phyloP scores from a whole-genome alignment of 164 flowering plant genomes.

The Macadamia tetraphylla region DNA sequence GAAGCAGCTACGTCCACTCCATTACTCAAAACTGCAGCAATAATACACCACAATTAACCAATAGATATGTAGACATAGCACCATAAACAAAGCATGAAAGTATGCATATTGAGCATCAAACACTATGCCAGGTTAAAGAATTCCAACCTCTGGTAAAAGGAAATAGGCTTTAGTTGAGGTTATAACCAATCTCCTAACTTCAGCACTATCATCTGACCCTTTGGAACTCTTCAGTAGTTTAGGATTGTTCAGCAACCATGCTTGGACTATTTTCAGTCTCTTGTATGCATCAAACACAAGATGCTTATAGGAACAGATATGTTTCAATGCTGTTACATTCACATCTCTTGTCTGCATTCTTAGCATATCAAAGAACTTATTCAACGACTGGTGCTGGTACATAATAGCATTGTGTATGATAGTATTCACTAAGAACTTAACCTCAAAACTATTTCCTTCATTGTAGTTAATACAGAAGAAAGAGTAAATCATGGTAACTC shows the following conservation, averaged over 20 bases:
- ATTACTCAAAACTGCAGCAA: too few species aligned
- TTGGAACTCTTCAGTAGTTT: conserved; percentile 36
- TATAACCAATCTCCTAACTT: conserved; percentile 73
- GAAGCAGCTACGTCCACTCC: too few species aligned
- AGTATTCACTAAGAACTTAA: conserved; percentile 68
- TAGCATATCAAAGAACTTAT: conserved; percentile 52
- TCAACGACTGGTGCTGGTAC: conserved; percentile 64
- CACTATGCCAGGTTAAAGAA: too few species aligned
- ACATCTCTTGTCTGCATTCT: conserved; percentile 46
- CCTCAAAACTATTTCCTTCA: conserved; percentile 52
- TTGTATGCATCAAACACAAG: conserved; percentile 56
- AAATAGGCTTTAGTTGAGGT: conserved; percentile 91
- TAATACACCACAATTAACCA: too few species aligned
- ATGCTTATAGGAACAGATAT: conserved; percentile 48
- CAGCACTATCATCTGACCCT: conserved; percentile 42
- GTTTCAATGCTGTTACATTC: conserved; percentile 56
- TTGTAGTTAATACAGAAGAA: conserved; percentile 50
- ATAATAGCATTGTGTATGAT: conserved; percentile 70
- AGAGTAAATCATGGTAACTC: conserved; percentile 29
- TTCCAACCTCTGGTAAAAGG: conserved; percentile 64
- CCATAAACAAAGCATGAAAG: too few species aligned
- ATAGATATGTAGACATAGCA: too few species aligned
- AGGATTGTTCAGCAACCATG: conserved; percentile 68
- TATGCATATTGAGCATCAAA: too few species aligned
- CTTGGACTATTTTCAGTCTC: conserved; percentile 52